phyloP scores from a whole-genome alignment of 2,329 filamentous ascomycete genomes.

The Calcarisporium arbuscula region DNA sequence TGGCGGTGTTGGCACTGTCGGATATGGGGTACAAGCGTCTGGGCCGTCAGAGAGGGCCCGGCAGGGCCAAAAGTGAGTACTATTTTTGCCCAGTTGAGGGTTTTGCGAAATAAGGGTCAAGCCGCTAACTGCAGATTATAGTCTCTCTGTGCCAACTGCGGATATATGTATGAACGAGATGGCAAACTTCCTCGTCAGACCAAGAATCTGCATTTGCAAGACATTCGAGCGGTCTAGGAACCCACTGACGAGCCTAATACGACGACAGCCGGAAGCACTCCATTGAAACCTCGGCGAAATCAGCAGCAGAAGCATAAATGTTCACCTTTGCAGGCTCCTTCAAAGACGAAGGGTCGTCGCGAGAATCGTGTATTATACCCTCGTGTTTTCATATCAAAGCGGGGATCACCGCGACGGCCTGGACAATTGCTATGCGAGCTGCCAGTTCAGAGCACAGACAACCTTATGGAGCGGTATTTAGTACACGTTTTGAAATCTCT shows the following conservation, averaged over 20 bases:
- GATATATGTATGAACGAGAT: conserved; percentile 81
- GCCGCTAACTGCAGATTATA: conserved; percentile 25
- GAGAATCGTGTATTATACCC: too few species aligned
- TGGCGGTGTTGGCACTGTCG: conserved; percentile 89
- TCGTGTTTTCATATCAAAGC: too few species aligned
- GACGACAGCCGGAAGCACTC: not conserved
- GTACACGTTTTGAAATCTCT: conserved; percentile 16
- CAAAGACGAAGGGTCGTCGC: too few species aligned
- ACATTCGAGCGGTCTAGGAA: conserved; percentile 25
- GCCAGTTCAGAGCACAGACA: conserved; percentile 7
- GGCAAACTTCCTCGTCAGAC: conserved; percentile 62
- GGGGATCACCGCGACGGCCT: too few species aligned
- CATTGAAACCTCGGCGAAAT: conserved; percentile 3
- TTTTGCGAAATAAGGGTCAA: not conserved
- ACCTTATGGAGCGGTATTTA: conserved; percentile 8
- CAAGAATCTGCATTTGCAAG: conserved; percentile 31
- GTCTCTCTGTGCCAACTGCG: conserved; percentile 92
- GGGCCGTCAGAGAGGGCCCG: conserved; percentile 91
- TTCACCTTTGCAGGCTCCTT: not conserved
- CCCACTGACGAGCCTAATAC: conserved; percentile 12
- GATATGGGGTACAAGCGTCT: conserved; percentile 84
- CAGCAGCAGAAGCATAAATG: not conserved
- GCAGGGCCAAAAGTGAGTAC: conserved; percentile 68
- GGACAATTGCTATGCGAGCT: conserved; percentile 3
- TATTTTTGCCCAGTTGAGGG: not conserved